Base-by-base conservation (phyloP, 441 rosid species). In the Lepidium campestre region DNA sequence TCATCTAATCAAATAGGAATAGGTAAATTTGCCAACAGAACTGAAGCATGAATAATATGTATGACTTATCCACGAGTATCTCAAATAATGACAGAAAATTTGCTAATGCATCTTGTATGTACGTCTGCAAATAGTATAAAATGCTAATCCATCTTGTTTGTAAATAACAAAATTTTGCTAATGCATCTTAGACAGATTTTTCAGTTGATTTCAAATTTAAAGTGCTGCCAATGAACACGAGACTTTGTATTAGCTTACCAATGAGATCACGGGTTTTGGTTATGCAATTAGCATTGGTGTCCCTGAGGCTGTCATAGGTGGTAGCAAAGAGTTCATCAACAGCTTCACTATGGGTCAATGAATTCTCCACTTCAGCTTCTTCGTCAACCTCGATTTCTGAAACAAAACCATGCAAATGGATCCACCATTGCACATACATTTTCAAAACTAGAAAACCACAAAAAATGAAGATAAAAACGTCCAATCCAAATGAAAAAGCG, bases 271-370 rank as follows among this genome's bases (percentile, higher is more conserved):
- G 86, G 64, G 89, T 76, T 75, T 72, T 88, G 75, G 69, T 77
- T 71, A 89, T 84, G 50, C 83, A 84, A 68, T 71, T 79, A 37
- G 67, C 71, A 31, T 86, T 74, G 66, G 93, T 81, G 50, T 95
- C 96, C 81, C 68, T 78, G 62, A 95, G 87, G 76, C 86, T 76
- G 79, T 80, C 74, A 50, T 87, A 86, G 55, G 99, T 87, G 68
- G 97, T 87, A 23, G 83, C 73, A 79, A 95, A 91, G 48, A 95
- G 84, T 61, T 90, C 98, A 73, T 90, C 90, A 52, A 88, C 81
- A 62, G 89, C 89, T 83, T 92, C 98, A 62, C 63, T 67, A 58
- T 74, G 77, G 40, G 92, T 81, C 64, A 82, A 46, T 12, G 79
- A 80, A 76, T 80, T 82, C 29, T 73, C 77, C 63, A 80, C 89